Base-by-base conservation (phyloP, 306 rosid species). In the Pachyrhizus erosus region DNA sequence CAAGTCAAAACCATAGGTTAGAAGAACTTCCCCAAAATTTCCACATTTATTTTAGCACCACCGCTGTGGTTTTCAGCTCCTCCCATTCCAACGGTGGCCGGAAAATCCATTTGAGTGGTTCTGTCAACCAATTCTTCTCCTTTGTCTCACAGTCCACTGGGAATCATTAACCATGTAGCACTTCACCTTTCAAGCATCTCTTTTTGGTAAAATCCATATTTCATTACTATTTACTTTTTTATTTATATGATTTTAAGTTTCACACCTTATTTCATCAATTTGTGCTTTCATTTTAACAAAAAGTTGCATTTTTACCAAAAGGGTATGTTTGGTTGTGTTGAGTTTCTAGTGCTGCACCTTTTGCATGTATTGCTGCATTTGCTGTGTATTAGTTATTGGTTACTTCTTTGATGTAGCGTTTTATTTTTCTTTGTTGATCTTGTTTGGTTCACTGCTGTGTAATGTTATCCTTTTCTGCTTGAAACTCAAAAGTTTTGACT, bases 61-160 rank as follows among this genome's bases (percentile, higher is more conserved):
- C 14, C 15, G 3, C 52, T 43, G 37, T 12, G 20, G 52, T 9
- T 15, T 39, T 12, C 27, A 27, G 27, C 33, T 61, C 72, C 73
- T 62, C 81, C 48, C 46, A 77, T 45, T 77, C 9, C 49, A 2
- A 77, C 81, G 61, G 81, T 77, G 33, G 73, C 73, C 62, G 39
- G 73, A 45, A 62, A 43, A 43, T 26, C 71, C 1, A 5, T 23
- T 55, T 12, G n/a, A 1, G 20, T 26, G 45, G 76, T 42, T 52
- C n/a, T 68, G 52, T 39, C 33, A 39, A 18, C 49, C 20, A n/a
- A 31, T 33, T 33, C 20, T 52, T 73, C 18, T 14, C n/a, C 14
- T n/a, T 60, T 31, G 24, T 64, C 39, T 46, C 17, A 29, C 45
- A 1, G 7, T 7, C 52, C 34, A 20, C 68, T 21, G 5, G 15